These are phyloP conservation scores for Exophiala dermatitidis DNA, from an alignment of 2,329 filamentous ascomycete genomes.

Conservation along the genomic window DNA sequence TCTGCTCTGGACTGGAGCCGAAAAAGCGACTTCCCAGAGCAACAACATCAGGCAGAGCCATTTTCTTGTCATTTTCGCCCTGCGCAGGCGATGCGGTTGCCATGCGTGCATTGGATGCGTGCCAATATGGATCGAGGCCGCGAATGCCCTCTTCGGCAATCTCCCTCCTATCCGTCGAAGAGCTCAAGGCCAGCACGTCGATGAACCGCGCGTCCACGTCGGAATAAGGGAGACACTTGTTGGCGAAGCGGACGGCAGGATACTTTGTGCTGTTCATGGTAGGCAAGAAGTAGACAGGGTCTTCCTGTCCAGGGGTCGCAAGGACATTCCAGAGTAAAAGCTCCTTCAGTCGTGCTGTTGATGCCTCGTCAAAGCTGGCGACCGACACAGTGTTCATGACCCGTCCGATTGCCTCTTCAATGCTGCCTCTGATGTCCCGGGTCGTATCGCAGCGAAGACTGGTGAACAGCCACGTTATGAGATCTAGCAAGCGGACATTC, in stretches of 20 bases:
- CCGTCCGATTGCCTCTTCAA: constrained; percentile 80
- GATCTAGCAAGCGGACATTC: constrained; percentile 42
- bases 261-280: constrained; percentile 69
- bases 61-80: constrained; percentile 1
- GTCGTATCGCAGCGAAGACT: constrained; percentile 73
- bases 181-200: constrained; percentile 68
- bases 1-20: constrained; percentile 30
- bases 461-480: constrained; percentile 71
- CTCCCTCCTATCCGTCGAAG: constrained; percentile 65
- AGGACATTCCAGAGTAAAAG: constrained; percentile 65
- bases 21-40: constrained; percentile 43
- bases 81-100: neutral
- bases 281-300: constrained; percentile 34
- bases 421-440: constrained; percentile 70
- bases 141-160: constrained; percentile 83
- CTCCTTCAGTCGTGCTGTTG: constrained; percentile 41
- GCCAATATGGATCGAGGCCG: constrained; percentile 75
- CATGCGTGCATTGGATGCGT: constrained; percentile 30
- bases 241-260: constrained; percentile 80
- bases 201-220: constrained; percentile 81
- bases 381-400: constrained; percentile 53
- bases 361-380: constrained; percentile 34
- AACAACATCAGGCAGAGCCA: constrained; percentile 39
- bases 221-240: constrained; percentile 72
- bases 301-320: constrained; percentile 37